Evolutionary conservation across 345 rosid genomes (phyloP).

Genomic region (Eucalyptus erythrocorys): DNA sequence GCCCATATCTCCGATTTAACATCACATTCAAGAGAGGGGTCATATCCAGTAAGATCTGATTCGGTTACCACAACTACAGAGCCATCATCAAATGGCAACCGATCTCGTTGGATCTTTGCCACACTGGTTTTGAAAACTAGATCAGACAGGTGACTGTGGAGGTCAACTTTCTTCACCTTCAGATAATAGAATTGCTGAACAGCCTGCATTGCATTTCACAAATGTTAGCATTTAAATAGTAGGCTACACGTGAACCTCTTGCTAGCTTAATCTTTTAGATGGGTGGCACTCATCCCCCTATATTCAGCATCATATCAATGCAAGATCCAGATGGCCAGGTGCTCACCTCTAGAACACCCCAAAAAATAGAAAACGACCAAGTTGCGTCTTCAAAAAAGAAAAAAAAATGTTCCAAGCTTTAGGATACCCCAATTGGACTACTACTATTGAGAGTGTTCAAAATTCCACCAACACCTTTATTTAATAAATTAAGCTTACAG

Average conservation of each 20-base stretch:
- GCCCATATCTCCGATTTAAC: constrained; percentile 40
- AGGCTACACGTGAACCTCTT: background rate
- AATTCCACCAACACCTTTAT: background rate
- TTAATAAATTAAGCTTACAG: background rate
- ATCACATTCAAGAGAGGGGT: constrained; percentile 13
- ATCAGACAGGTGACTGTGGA: constrained; percentile 5
- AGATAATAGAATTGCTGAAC: constrained; percentile 66
- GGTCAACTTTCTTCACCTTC: constrained; percentile 19
- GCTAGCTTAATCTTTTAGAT: background rate
- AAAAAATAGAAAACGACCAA: background rate
- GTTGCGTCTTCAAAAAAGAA: background rate
- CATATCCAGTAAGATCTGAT: constrained; percentile 78
- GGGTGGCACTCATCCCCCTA: background rate
- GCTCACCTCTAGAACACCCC: background rate
- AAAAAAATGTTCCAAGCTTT: background rate
- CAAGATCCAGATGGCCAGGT: background rate
- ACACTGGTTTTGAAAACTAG: constrained; percentile 6
- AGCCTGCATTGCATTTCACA: constrained; percentile 37
- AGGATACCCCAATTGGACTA: background rate
- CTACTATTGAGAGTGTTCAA: background rate
- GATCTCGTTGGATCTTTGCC: constrained; percentile 11
- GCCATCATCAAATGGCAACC: constrained; percentile 66
- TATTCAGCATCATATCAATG: background rate
- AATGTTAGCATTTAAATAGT: background rate
- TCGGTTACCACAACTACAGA: constrained; percentile 73